These are phyloP conservation scores for Lepraria neglecta DNA, from an alignment of 495 filamentous ascomycete genomes.

Conservation along the genomic window DNA sequence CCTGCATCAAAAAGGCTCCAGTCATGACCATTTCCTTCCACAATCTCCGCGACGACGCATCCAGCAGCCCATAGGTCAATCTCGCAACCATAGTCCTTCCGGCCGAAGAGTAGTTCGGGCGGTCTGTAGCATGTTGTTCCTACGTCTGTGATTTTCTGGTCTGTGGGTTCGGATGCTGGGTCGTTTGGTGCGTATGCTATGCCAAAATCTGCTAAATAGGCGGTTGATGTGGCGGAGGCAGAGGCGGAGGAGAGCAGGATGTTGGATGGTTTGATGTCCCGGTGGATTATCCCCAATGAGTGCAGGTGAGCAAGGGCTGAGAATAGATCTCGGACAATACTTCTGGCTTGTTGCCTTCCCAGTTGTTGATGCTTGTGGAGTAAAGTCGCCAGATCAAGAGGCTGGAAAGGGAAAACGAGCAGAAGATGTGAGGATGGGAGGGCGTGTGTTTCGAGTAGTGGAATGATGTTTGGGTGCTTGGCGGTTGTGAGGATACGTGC, in stretches of 20 bases:
- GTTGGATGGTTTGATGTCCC: slow-evolving; percentile 90
- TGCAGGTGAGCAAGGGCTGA: slow-evolving; percentile 67
- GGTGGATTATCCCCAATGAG: slow-evolving; percentile 69
- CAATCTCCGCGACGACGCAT: slow-evolving; percentile 65
- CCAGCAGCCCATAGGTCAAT: slow-evolving; percentile 92
- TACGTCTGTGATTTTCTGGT: slow-evolving; percentile 80
- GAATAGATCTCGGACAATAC: slow-evolving; percentile 62
- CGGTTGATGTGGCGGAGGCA: slow-evolving; percentile 53
- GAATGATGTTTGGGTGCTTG: slow-evolving; percentile 49
- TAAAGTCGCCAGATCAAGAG: slow-evolving; percentile 59
- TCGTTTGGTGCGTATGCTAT: slow-evolving; percentile 72
- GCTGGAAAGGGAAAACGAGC: slow-evolving; percentile 78
- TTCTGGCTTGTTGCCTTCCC: slow-evolving; percentile 26
- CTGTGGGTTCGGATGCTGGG: slow-evolving; percentile 52
- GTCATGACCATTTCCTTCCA: slow-evolving; percentile 37
- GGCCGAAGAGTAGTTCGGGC: slow-evolving; percentile 86
- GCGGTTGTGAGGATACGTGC: slow-evolving; percentile 59
- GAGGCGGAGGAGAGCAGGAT: slow-evolving; percentile 61
- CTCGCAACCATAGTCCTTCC: slow-evolving; percentile 56
- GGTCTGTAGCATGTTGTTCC: slow-evolving; percentile 87
- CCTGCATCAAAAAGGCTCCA: slow-evolving; percentile 68
- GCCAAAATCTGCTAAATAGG: slow-evolving; percentile 83
- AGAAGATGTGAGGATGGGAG: slow-evolving; percentile 58
- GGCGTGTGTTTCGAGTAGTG: slow-evolving; percentile 62
- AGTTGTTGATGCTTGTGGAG: slow-evolving; percentile 39